Percentiles rank a stretch among this genome's conserved stretches.
phyloP scores from a whole-genome alignment of 2,329 filamentous ascomycete species.

The Penicillium sp. region DNA sequence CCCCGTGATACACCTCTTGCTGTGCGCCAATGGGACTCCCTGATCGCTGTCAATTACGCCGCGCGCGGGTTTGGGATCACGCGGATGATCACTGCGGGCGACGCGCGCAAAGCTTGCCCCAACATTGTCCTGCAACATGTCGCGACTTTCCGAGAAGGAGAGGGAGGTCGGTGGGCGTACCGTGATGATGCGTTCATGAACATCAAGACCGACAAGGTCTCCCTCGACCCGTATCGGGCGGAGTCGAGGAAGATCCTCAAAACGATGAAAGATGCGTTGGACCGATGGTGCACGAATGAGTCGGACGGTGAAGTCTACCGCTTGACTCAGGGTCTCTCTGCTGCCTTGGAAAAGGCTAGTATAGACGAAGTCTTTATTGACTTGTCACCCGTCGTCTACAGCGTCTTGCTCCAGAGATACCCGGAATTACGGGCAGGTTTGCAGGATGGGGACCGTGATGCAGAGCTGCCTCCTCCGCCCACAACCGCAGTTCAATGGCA shows the following conservation, averaged over 20 bases:
- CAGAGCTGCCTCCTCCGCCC: constrained; percentile 73
- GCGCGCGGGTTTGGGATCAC: constrained; percentile 79
- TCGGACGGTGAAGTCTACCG: constrained; percentile 22
- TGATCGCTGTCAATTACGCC: constrained; percentile 96
- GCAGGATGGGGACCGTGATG: constrained; percentile 54
- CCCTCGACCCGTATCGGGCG: constrained; percentile 85
- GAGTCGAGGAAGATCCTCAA: constrained; percentile 82
- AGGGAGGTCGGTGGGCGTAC: constrained; percentile 84
- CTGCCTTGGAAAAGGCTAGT: constrained; percentile 84
- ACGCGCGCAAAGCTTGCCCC: constrained; percentile 86
- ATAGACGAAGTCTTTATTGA: constrained; percentile 97
- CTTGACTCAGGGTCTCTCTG: constrained; percentile 36
- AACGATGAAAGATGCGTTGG: constrained; percentile 73
- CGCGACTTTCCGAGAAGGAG: constrained; percentile 90
- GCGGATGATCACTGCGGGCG: constrained; percentile 75
- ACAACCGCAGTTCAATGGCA: constrained; percentile 79
- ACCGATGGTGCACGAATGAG: constrained; percentile 44
- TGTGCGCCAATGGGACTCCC: constrained; percentile 92
- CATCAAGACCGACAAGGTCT: constrained; percentile 90
- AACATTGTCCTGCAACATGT: constrained; percentile 87
- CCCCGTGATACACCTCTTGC: constrained; percentile 79
- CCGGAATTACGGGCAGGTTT: constrained; percentile 67
- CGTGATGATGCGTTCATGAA: constrained; percentile 76
- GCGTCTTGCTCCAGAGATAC: constrained; percentile 73
- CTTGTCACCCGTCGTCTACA: constrained; percentile 80